phyloP scores from a whole-genome alignment of 2,329 filamentous ascomycete species.

The Fusarium solani-melongenae region DNA sequence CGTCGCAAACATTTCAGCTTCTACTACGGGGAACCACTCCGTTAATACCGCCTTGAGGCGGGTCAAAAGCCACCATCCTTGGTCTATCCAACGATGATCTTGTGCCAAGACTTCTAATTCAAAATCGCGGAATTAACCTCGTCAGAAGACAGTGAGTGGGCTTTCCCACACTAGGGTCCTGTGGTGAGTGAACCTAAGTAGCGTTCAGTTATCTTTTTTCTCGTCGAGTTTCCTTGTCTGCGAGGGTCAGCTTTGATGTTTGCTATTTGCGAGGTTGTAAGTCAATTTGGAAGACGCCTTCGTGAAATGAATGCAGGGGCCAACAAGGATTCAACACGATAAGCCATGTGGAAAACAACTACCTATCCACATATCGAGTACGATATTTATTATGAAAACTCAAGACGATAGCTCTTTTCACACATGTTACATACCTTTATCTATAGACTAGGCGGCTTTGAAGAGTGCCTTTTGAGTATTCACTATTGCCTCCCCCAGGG shows the following conservation, averaged over 20 bases:
- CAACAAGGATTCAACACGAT: not conserved
- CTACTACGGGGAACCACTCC: not conserved
- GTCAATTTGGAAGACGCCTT: not conserved
- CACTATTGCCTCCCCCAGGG: not conserved
- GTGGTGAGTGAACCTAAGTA: not conserved
- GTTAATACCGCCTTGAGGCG: not conserved
- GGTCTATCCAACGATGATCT: not conserved
- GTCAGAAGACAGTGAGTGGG: not conserved
- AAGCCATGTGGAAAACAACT: not conserved
- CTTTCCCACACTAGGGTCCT: not conserved
- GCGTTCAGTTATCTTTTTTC: not conserved
- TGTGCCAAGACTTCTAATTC: not conserved
- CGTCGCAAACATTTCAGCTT: not conserved
- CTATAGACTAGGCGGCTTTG: not conserved
- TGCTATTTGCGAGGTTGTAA: not conserved
- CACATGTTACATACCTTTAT: not conserved
- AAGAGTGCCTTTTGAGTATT: not conserved
- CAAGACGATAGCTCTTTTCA: not conserved
- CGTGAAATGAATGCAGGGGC: not conserved
- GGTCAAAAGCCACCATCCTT: not conserved
- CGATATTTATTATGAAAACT: not conserved
- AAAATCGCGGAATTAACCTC: not conserved
- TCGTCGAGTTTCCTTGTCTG: not conserved
- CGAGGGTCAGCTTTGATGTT: not conserved
- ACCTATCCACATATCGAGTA: not conserved